Conservation (phyloP, 2,329 filamentous ascomycete genomes). For the Westerdykella sp. region DNA sequence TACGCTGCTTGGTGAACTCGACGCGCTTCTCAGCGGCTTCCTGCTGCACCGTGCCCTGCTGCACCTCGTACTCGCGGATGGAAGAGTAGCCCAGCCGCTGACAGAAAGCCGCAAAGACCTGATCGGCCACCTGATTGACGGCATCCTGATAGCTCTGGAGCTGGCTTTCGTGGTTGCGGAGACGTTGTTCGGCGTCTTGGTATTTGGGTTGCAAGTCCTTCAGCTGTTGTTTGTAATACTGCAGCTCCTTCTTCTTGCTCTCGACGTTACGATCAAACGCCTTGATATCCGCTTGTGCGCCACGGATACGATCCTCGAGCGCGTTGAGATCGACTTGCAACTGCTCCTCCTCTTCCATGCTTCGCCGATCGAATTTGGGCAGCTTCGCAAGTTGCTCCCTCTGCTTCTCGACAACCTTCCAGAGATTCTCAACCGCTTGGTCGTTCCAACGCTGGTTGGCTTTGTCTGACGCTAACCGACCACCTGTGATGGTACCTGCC, state of each 20-base stretch:
- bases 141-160: constrained; percentile 55
- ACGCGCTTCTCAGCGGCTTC: constrained; percentile 81
- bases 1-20: constrained; percentile 75
- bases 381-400: constrained; percentile 72
- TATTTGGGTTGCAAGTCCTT: constrained; percentile 72
- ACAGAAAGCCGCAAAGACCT: constrained; percentile 82
- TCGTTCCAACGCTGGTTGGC: constrained; percentile 82
- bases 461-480: constrained; percentile 67
- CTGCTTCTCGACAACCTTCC: constrained; percentile 67
- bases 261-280: constrained; percentile 75
- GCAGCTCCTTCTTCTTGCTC: constrained; percentile 76
- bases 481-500: constrained; percentile 92
- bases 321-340: constrained; percentile 73
- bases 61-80: constrained; percentile 87
- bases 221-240: constrained; percentile 66
- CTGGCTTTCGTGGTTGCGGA: constrained; percentile 56
- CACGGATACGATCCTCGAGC: constrained; percentile 68
- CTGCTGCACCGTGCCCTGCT: constrained; percentile 87
- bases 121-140: constrained; percentile 77
- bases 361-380: constrained; percentile 69
- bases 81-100: constrained; percentile 77
- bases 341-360: constrained; percentile 65
- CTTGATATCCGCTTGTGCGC: constrained; percentile 67
- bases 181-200: constrained; percentile 60
- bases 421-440: constrained; percentile 78